These are phyloP conservation scores for Spiromastix sp. DNA, from an alignment of 2,329 filamentous ascomycete genomes.

Conservation along the genomic window DNA sequence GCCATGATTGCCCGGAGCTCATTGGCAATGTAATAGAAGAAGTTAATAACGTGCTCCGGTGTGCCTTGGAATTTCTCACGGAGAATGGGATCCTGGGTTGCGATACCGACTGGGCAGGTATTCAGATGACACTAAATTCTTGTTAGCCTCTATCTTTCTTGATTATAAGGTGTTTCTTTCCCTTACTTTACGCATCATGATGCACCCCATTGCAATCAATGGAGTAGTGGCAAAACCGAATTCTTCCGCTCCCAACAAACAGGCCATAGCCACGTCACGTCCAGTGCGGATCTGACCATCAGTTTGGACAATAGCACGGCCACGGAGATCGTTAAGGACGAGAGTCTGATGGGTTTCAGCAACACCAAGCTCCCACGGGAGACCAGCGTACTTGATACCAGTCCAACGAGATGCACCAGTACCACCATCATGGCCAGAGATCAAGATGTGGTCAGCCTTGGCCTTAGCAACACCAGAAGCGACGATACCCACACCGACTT, in stretches of 20 bases:
- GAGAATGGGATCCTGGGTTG: slow-evolving; percentile 88
- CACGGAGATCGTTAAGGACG: slow-evolving; percentile 89
- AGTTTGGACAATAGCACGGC: slow-evolving; percentile 90
- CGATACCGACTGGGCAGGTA: slow-evolving; percentile 85
- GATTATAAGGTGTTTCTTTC: too few species aligned
- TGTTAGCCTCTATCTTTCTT: too few species aligned
- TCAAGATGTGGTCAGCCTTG: slow-evolving; percentile 92
- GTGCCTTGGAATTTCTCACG: slow-evolving; percentile 89
- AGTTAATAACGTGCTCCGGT: slow-evolving; percentile 95
- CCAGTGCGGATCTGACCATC: slow-evolving; percentile 90
- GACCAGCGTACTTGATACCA: slow-evolving; percentile 95
- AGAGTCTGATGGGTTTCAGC: slow-evolving; percentile 95
- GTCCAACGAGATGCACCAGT: slow-evolving; percentile 96
- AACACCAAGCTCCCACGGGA: slow-evolving; percentile 93
- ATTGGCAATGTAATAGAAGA: slow-evolving; percentile 96
- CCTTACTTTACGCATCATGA: slow-evolving; percentile 90
- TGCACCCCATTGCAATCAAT: slow-evolving; percentile 91
- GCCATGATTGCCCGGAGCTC: slow-evolving; percentile 97
- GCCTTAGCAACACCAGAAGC: slow-evolving; percentile 96
- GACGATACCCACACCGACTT: slow-evolving; percentile 94
- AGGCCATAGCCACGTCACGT: slow-evolving; percentile 87
- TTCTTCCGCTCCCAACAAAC: slow-evolving; percentile 92
- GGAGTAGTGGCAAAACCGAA: slow-evolving; percentile 95
- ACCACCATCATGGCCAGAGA: slow-evolving; percentile 93
- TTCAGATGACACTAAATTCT: slow-evolving; percentile 40